phyloP scores from a whole-genome alignment of 495 filamentous ascomycete species.

The Trichoderma reesei region DNA sequence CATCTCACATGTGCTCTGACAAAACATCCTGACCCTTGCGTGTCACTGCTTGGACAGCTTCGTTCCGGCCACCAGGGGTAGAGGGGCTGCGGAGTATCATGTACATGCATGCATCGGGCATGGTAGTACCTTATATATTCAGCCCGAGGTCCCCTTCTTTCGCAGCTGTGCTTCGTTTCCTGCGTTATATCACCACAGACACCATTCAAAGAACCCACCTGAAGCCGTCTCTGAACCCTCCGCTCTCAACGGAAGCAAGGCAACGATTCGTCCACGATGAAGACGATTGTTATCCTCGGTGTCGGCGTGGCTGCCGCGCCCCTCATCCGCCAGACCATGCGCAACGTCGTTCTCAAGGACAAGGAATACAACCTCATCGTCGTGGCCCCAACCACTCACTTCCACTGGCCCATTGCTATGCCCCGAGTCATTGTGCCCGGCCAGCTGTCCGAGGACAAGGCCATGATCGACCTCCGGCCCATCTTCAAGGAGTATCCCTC shows the following conservation, averaged over 20 bases:
- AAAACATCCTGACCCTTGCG: neutral
- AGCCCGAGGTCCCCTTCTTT: neutral
- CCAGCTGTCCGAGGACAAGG: slow-evolving; percentile 22
- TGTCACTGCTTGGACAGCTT: neutral
- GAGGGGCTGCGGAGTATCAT: neutral
- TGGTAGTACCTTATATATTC: neutral
- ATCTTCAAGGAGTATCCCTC: slow-evolving; percentile 41
- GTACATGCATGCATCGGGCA: neutral
- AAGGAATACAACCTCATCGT: slow-evolving; percentile 39
- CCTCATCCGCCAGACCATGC: slow-evolving; percentile 50
- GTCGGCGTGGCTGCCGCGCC: slow-evolving; percentile 49
- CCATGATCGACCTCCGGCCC: slow-evolving; percentile 28
- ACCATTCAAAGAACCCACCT: neutral
- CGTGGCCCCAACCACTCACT: slow-evolving; percentile 43
- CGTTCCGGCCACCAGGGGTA: neutral
- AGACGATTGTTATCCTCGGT: slow-evolving; percentile 51
- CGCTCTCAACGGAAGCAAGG: neutral
- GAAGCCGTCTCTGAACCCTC: neutral
- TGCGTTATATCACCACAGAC: neutral
- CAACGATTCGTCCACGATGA: neutral
- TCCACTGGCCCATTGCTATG: slow-evolving; percentile 38
- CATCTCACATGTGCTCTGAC: no score
- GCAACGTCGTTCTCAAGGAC: slow-evolving; percentile 32
- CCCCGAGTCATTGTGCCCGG: slow-evolving; percentile 35
- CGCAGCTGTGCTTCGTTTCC: neutral